Conservation (phyloP, 2,329 filamentous ascomycete genomes). For the Metarhizium sp. region DNA sequence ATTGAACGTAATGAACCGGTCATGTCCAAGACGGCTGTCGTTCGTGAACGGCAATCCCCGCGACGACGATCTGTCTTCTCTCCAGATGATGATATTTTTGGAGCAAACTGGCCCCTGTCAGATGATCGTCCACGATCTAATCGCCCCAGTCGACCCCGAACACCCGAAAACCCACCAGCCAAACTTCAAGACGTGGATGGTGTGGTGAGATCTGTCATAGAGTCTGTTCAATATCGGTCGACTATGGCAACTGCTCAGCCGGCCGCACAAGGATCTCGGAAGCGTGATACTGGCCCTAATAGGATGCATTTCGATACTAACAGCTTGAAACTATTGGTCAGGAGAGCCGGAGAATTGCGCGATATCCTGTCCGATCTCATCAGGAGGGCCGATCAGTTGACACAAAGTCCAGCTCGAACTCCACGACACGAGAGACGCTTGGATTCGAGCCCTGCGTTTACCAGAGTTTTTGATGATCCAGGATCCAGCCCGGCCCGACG, state of each 20-base stretch:
- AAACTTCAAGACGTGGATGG: constrained; percentile 32
- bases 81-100: constrained; percentile 59
- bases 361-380: constrained; percentile 51
- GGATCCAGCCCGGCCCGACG: constrained; percentile 44
- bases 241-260: constrained; percentile 16
- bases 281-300: constrained; percentile 32
- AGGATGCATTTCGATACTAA: constrained; percentile 58
- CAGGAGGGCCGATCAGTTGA: constrained; percentile 48
- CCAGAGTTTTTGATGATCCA: constrained; percentile 55
- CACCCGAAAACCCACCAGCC: constrained; percentile 25
- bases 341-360: constrained; percentile 49
- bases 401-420: constrained; percentile 44
- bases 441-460: constrained; percentile 59
- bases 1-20: constrained; percentile 32
- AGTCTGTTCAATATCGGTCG: constrained; percentile 50
- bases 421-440: constrained; percentile 33
- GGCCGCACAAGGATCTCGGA: constrained; percentile 23
- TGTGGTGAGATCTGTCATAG: constrained; percentile 52
- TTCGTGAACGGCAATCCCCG: constrained; percentile 42
- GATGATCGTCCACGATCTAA: constrained; percentile 27
- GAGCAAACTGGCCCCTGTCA: constrained; percentile 35
- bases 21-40: constrained; percentile 41
- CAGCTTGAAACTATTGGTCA: constrained; percentile 57
- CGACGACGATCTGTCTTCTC: constrained; percentile 54
- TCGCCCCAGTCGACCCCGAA: constrained; percentile 32